phyloP scores from a whole-genome alignment of 352 stramenopile genomes.

The Thalassiosira pacifica region DNA sequence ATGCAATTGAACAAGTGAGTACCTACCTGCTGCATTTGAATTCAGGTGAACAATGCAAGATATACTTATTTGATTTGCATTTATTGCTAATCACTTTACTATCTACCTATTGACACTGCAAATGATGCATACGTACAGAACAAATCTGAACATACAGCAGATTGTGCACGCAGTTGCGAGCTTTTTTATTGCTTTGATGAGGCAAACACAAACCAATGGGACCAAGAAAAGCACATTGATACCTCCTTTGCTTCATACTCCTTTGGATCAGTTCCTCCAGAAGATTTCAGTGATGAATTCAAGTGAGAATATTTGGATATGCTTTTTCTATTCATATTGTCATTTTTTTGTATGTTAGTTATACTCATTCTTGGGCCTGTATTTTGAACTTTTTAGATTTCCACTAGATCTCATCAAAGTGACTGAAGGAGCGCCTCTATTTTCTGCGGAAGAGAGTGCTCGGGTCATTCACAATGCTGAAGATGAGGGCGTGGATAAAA shows the following conservation, averaged over 20 bases:
- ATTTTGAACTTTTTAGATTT: conserved; percentile 45
- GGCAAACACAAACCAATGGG: conserved; percentile 12
- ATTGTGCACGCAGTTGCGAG: conserved; percentile 75
- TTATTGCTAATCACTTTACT: conserved; percentile 17
- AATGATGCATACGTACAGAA: conserved; percentile 51
- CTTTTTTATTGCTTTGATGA: conserved; percentile 73
- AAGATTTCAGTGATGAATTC: conserved; percentile 79
- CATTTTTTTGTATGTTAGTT: no score
- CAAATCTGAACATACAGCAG: conserved; percentile 67
- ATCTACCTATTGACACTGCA: no score
- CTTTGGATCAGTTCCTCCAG: conserved; percentile 76
- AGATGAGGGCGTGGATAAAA: conserved; percentile 70
- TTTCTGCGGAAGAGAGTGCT: conserved; percentile 66
- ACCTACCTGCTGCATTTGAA: no score
- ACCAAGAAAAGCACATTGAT: conserved; percentile 27
- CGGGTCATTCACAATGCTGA: conserved; percentile 63
- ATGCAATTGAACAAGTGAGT: conserved; percentile 62
- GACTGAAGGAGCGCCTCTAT: conserved; percentile 64
- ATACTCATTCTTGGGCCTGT: conserved; percentile 7
- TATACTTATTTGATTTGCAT: not conserved
- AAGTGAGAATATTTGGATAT: conserved; percentile 12
- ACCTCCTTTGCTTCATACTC: conserved; percentile 71
- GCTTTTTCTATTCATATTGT: conserved; percentile 25
- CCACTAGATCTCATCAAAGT: conserved; percentile 81
- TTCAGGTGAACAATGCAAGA: not conserved